Evolutionary conservation across 768 basidiomycete genomes (phyloP), one percentile per base, ranked within the genome.

Genomic region (Tulasnella sp.): DNA sequence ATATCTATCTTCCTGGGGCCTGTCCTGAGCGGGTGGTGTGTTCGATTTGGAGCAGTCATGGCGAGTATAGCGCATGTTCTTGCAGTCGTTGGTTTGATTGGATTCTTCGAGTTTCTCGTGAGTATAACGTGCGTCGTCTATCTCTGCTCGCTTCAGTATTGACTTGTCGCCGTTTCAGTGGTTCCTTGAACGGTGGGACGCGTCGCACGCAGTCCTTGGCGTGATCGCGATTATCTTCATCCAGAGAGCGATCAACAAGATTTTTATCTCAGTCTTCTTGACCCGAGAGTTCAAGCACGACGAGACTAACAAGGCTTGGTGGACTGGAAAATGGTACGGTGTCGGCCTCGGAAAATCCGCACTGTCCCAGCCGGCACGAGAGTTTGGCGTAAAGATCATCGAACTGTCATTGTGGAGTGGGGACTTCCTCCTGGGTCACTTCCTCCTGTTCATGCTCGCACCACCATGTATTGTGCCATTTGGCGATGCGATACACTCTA

Each of bases 201-300:
- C 82, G 2, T 85, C 90, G 0, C 91, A 98, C 68, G 92, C 93
- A 21, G 89, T 97, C 15, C 79, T 99, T 46, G 96, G 94, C 25
- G 78, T 96, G 52, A 89, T 98, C 65, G 80, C 92, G 7, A 85
- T 92, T 61, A 87, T 97, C 61, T 81, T 84, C 59, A 88, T 98
- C 59, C 92, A 98, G 69, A 83, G 96, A 52, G 87, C 87, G 17
- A 73, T 97, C 61, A 85, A 93, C 80, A 98, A 98, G 77, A 77
- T 92, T 60, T 75, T 96, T 58, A 98, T 99, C 67, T 77, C 93
- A 0, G 85, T 94, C 62, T 92, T 93, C 80, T 75, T 98, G 38
- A 87, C 92, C 42, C 86, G 96, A 63, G 96, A 99, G 72, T 96
- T 96, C 80, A 99, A 99, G 75, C 92, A 98, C 69, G 96, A 99